phyloP scores from a whole-genome alignment of 306 rosid species.

The Cicer arietinum region DNA sequence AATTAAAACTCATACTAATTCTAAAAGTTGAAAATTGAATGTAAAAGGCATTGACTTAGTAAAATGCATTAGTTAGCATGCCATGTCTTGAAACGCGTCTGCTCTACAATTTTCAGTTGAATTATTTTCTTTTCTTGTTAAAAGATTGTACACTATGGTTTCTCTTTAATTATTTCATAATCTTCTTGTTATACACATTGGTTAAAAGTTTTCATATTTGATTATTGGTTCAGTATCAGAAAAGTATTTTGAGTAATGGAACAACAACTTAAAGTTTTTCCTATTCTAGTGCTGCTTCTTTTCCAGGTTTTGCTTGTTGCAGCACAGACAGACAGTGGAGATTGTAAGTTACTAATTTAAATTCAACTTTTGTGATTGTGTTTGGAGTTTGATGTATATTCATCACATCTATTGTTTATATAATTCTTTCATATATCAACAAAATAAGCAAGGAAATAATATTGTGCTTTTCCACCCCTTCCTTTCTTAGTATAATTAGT shows the following conservation, averaged over 20 bases:
- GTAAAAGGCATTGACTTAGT: constrained; percentile 43
- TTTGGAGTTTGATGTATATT: constrained; percentile 24
- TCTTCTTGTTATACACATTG: constrained; percentile 16
- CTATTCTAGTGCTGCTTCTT: constrained; percentile 45
- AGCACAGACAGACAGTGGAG: constrained; percentile 46
- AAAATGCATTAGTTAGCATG: constrained; percentile 41
- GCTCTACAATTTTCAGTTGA: constrained; percentile 20
- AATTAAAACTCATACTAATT: constrained; percentile 5
- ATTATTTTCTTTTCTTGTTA: constrained; percentile 23
- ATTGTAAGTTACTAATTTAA: constrained; percentile 49
- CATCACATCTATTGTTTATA: constrained; percentile 19
- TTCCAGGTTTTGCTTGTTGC: constrained; percentile 51
- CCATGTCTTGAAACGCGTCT: constrained; percentile 35
- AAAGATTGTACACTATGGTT: constrained; percentile 11
- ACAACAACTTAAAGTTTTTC: constrained; percentile 42
- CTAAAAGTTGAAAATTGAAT: constrained; percentile 9
- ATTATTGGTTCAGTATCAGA: constrained; percentile 26
- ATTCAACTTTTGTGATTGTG: constrained; percentile 10
- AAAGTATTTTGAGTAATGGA: constrained; percentile 43
- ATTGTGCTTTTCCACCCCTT: background rate
- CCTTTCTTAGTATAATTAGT: background rate
- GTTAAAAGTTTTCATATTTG: background rate
- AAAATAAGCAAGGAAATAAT: constrained; percentile 10
- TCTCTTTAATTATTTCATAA: constrained; percentile 28
- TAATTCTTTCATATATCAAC: constrained; percentile 26